phyloP scores from a whole-genome alignment of 306 rosid genomes.

The Spatholobus suberectus region DNA sequence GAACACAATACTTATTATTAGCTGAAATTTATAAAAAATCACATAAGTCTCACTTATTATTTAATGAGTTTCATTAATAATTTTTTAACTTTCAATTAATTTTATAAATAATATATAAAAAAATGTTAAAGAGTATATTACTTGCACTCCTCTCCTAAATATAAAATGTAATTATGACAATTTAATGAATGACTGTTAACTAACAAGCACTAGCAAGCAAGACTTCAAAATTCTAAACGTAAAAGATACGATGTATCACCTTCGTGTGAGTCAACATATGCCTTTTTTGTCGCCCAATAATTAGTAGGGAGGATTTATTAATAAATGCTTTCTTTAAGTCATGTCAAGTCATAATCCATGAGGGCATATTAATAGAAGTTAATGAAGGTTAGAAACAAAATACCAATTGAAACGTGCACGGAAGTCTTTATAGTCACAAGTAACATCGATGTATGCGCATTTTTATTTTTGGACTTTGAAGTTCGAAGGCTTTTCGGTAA shows the following conservation, averaged over 20 bases:
- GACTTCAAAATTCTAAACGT: background rate
- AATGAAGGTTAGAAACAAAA: slow-evolving; percentile 12
- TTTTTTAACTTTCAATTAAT: background rate
- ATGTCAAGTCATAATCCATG: background rate
- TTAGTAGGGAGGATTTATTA: background rate
- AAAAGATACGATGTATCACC: background rate
- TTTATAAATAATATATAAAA: too few relatives aligned
- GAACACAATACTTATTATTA: too few relatives aligned
- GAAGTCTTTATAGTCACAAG: slow-evolving; percentile 18
- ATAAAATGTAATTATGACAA: background rate
- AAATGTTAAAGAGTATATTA: too few relatives aligned
- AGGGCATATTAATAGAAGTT: background rate
- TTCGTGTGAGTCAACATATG: background rate
- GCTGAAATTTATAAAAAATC: too few relatives aligned
- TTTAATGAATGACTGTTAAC: background rate
- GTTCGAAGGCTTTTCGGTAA: background rate
- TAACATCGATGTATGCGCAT: background rate
- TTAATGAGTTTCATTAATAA: too few relatives aligned
- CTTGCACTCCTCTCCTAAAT: too few relatives aligned
- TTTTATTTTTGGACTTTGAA: too few relatives aligned
- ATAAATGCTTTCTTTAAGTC: background rate
- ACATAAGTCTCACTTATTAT: too few relatives aligned
- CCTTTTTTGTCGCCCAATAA: background rate
- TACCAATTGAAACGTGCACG: slow-evolving; percentile 36
- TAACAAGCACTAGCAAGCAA: background rate